Evolutionary conservation across 2,329 filamentous ascomycete species (phyloP).

Genomic region (Cercospora sp.): DNA sequence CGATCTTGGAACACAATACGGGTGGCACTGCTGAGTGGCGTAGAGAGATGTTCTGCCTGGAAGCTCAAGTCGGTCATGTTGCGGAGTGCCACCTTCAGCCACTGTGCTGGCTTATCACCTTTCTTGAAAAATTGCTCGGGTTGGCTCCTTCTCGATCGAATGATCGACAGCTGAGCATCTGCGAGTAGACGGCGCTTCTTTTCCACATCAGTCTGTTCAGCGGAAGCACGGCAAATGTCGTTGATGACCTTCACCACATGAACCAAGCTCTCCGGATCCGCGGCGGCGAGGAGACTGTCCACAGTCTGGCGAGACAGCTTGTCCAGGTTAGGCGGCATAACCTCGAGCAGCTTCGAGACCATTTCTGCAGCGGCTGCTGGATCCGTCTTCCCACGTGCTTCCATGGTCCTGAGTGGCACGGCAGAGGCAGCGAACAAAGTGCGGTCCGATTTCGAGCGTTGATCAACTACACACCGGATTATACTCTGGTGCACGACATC

Average conservation of each 20-base stretch:
- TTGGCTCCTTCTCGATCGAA: slow-evolving; percentile 43
- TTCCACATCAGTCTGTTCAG: slow-evolving; percentile 49
- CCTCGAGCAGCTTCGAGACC: slow-evolving; percentile 67
- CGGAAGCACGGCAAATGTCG: slow-evolving; percentile 49
- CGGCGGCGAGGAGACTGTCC: slow-evolving; percentile 68
- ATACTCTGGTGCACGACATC: slow-evolving; percentile 80
- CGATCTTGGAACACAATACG: slow-evolving; percentile 57
- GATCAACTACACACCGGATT: slow-evolving; percentile 78
- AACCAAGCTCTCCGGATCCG: slow-evolving; percentile 53
- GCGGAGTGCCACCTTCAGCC: slow-evolving; percentile 29
- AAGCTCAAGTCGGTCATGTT: slow-evolving; percentile 34
- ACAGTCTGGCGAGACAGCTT: slow-evolving; percentile 80
- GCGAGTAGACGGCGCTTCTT: slow-evolving; percentile 54
- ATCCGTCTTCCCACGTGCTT: slow-evolving; percentile 63
- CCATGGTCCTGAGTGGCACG: slow-evolving; percentile 71
- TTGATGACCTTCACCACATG: slow-evolving; percentile 55
- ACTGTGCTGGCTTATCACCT: slow-evolving; percentile 33
- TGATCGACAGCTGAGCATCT: slow-evolving; percentile 54
- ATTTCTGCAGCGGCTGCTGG: slow-evolving; percentile 62
- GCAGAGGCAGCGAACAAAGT: slow-evolving; percentile 78
- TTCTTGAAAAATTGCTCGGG: slow-evolving; percentile 32
- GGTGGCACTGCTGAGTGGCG: slow-evolving; percentile 48
- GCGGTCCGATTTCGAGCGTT: slow-evolving; percentile 73
- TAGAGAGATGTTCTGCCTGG: slow-evolving; percentile 28
- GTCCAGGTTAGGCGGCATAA: slow-evolving; percentile 78